Percentiles rank a stretch among this genome's conserved stretches.
Evolutionary conservation across 2,329 filamentous ascomycete genomes (phyloP).

Genomic region (Hymenoscyphus scutula): DNA sequence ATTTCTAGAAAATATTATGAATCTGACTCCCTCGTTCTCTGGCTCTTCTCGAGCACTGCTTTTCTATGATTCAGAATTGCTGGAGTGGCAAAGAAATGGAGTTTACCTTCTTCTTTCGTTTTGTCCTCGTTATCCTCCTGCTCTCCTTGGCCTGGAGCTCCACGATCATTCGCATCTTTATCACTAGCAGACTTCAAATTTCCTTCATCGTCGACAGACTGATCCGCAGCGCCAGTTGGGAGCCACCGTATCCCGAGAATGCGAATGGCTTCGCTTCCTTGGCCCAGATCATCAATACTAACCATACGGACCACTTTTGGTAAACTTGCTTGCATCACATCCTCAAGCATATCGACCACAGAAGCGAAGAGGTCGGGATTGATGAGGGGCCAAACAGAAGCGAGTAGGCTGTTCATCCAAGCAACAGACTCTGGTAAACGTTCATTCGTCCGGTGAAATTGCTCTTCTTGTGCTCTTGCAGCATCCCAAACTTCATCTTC

Average conservation of each 20-base stretch:
- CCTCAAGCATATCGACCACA: slow-evolving; percentile 68
- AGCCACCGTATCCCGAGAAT: slow-evolving; percentile 72
- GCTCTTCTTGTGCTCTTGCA: slow-evolving; percentile 49
- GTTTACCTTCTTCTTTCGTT: slow-evolving; percentile 36
- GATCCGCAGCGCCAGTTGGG: slow-evolving; percentile 65
- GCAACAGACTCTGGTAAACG: slow-evolving; percentile 49
- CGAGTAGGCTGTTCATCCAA: slow-evolving; percentile 69
- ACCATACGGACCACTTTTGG: slow-evolving; percentile 71
- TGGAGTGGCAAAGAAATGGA: no score
- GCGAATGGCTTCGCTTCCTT: slow-evolving; percentile 68
- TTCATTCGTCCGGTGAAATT: slow-evolving; percentile 35
- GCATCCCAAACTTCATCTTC: slow-evolving; percentile 70
- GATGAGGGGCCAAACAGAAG: slow-evolving; percentile 69
- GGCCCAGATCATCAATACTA: slow-evolving; percentile 71
- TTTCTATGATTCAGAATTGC: no score
- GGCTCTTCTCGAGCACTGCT: no score
- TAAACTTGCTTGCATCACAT: slow-evolving; percentile 76
- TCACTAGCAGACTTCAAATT: slow-evolving; percentile 44
- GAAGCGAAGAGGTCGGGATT: slow-evolving; percentile 73
- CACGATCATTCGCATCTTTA: slow-evolving; percentile 49
- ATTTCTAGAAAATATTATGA: no score
- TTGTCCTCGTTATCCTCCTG: slow-evolving; percentile 34
- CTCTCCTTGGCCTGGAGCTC: slow-evolving; percentile 40
- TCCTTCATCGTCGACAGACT: slow-evolving; percentile 58
- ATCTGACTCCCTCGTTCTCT: no score